Evolutionary conservation across 352 stramenopile species (phyloP).

Genomic region (Phytophthora ramorum): DNA sequence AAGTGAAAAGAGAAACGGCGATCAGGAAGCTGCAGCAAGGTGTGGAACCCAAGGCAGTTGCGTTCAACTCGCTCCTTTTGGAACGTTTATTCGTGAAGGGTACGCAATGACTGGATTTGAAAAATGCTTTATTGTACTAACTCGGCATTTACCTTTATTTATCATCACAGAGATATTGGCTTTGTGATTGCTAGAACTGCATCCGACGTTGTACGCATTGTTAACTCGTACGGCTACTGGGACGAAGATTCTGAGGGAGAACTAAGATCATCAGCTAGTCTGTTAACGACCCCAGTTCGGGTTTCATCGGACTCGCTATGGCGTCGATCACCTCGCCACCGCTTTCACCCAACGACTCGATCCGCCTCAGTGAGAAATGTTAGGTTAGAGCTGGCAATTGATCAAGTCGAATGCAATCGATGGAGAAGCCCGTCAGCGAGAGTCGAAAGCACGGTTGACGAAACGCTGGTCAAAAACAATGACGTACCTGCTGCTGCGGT

Average conservation of each 20-base stretch:
- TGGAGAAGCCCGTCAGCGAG: conserved; percentile 5
- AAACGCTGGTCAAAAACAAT: conserved; percentile 1
- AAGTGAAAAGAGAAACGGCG: conserved; percentile 10
- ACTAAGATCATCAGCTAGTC: conserved; percentile 15
- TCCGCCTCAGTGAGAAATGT: conserved; percentile 35
- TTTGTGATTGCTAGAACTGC: conserved; percentile 67
- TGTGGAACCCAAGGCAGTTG: not conserved
- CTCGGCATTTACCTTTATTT: not conserved
- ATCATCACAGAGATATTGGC: conserved; percentile 56
- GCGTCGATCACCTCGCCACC: conserved; percentile 39
- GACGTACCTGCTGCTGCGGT: not conserved
- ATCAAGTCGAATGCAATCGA: conserved; percentile 5
- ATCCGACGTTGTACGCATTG: conserved; percentile 61
- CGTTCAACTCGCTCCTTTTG: conserved; percentile 54
- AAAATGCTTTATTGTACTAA: not conserved
- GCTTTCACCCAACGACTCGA: conserved; percentile 32
- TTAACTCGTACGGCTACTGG: conserved; percentile 63
- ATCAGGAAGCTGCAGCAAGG: not conserved
- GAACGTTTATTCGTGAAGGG: conserved; percentile 58
- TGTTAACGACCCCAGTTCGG: conserved; percentile 34
- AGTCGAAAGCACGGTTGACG: conserved; percentile 8
- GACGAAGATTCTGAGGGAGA: conserved; percentile 22
- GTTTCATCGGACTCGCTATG: conserved; percentile 52
- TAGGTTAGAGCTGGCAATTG: conserved; percentile 21
- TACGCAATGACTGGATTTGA: conserved; percentile 27